A percentile compares a stretch with the other conserved stretches of the same genome.
These are phyloP conservation scores for Bryoglossum gracile DNA, from an alignment of 495 filamentous ascomycete species.

Conservation along the genomic window DNA sequence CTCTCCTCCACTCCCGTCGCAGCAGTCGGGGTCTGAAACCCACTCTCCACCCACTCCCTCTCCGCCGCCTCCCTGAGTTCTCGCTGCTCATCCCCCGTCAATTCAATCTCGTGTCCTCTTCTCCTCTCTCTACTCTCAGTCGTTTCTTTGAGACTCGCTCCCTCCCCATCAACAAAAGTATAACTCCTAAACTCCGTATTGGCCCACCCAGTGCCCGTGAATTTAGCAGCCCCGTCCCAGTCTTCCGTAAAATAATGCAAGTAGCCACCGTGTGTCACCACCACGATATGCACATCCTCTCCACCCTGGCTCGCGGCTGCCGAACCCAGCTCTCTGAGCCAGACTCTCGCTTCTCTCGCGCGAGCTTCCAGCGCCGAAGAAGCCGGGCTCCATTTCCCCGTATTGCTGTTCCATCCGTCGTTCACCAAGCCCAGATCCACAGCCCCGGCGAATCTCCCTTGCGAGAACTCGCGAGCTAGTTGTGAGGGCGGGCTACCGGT, in stretches of 20 bases:
- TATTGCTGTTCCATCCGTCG: conserved; percentile 67
- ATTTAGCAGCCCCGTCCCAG: conserved; percentile 55
- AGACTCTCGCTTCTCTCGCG: conserved; percentile 58
- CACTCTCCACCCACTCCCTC: conserved; percentile 22
- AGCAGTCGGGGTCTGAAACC: conserved; percentile 19
- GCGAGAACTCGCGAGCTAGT: conserved; percentile 50
- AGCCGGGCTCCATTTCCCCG: conserved; percentile 51
- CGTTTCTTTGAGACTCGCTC: conserved; percentile 53
- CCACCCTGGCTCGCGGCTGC: conserved; percentile 31
- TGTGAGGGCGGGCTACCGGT: conserved; percentile 51
- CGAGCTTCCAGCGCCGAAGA: conserved; percentile 52
- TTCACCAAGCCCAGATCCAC: conserved; percentile 58
- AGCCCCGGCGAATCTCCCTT: conserved; percentile 23
- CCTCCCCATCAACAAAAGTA: conserved; percentile 48
- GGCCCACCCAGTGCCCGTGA: conserved; percentile 66
- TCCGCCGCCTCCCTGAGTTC: conserved; percentile 27
- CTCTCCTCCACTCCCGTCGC: conserved; percentile 14
- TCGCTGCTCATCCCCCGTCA: conserved; percentile 35
- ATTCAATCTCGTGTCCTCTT: conserved; percentile 39
- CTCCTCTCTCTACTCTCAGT: conserved; percentile 46
- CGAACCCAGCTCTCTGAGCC: conserved; percentile 52
- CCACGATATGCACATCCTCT: conserved; percentile 49
- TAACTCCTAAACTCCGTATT: conserved; percentile 82
- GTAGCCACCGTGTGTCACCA: conserved; percentile 69
- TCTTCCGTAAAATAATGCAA: conserved; percentile 79